Evolutionary conservation across 208 protist genomes (phyloP).

Genomic region (Trypanosoma congolense): DNA sequence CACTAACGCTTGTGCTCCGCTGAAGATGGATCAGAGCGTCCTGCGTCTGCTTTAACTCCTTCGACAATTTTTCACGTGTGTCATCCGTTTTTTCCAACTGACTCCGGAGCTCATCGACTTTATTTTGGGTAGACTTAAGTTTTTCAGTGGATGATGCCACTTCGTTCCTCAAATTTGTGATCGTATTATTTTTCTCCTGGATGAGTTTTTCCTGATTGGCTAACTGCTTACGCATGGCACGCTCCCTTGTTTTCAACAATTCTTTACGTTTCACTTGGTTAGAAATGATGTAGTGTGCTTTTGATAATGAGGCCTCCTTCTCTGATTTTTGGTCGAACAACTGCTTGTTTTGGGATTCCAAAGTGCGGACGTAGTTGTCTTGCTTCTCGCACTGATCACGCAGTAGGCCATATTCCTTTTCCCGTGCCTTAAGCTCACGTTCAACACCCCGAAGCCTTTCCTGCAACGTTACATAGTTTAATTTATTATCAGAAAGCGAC

Average conservation of each 20-base stretch:
- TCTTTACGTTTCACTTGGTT: constrained; percentile 78
- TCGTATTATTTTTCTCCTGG: constrained; percentile 35
- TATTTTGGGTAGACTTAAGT: constrained; percentile 33
- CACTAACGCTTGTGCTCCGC: constrained; percentile 65
- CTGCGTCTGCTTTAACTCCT: constrained; percentile 74
- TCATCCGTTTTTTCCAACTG: constrained; percentile 62
- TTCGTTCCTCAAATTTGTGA: constrained; percentile 48
- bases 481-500: constrained; percentile 67
- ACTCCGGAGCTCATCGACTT: constrained; percentile 56
- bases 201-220: constrained; percentile 47
- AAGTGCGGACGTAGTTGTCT: constrained; percentile 67
- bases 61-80: constrained; percentile 49
- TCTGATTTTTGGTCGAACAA: constrained; percentile 32
- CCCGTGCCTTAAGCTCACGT: constrained; percentile 32
- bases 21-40: constrained; percentile 77
- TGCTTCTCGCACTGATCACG: constrained; percentile 71
- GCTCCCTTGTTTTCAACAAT: constrained; percentile 50
- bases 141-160: constrained; percentile 30
- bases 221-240: constrained; percentile 53
- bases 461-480: constrained; percentile 71
- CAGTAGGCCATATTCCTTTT: constrained; percentile 63
- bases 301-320: constrained; percentile 44
- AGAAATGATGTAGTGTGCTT: constrained; percentile 84
- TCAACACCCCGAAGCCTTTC: constrained; percentile 57
- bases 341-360: constrained; percentile 71